A percentile compares a stretch with the other conserved stretches of the same genome.
Conservation (phyloP, 1,284 basidiomycete species). For the Omphalotus olearius region DNA sequence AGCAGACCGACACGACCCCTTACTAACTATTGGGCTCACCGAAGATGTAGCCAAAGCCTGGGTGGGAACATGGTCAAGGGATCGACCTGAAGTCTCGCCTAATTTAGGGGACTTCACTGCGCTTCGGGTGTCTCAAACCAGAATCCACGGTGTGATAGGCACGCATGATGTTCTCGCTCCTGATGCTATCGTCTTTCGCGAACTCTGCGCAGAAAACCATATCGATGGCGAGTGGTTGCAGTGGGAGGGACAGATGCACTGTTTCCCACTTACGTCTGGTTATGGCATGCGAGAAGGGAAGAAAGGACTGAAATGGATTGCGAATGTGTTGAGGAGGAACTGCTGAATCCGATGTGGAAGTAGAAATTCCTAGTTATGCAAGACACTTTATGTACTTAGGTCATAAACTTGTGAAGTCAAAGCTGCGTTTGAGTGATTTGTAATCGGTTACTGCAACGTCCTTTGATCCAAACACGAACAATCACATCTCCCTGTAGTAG, state of each 20-base stretch:
- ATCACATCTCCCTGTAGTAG: too few relatives aligned
- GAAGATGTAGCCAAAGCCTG: neutral
- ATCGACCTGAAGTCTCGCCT: constrained; percentile 1
- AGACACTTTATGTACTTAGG: too few relatives aligned
- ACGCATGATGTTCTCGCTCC: constrained; percentile 2
- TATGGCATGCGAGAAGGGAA: neutral
- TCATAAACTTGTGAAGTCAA: too few relatives aligned
- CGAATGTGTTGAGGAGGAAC: neutral
- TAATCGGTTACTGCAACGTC: constrained; percentile 21
- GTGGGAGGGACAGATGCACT: constrained; percentile 3
- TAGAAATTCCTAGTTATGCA: too few relatives aligned
- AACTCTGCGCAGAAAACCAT: neutral
- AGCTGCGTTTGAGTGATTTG: too few relatives aligned
- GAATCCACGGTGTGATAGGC: neutral
- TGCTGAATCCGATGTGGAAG: too few relatives aligned
- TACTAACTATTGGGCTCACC: neutral
- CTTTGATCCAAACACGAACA: too few relatives aligned
- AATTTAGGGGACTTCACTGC: neutral
- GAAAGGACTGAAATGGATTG: neutral
- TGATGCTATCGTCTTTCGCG: neutral
- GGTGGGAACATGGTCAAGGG: neutral
- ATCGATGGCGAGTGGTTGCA: neutral
- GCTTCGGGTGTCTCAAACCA: neutral
- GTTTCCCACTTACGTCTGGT: neutral
- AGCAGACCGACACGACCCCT: neutral